Evolutionary conservation across 495 filamentous ascomycete species (phyloP).

Genomic region (Aspergillus leporis): DNA sequence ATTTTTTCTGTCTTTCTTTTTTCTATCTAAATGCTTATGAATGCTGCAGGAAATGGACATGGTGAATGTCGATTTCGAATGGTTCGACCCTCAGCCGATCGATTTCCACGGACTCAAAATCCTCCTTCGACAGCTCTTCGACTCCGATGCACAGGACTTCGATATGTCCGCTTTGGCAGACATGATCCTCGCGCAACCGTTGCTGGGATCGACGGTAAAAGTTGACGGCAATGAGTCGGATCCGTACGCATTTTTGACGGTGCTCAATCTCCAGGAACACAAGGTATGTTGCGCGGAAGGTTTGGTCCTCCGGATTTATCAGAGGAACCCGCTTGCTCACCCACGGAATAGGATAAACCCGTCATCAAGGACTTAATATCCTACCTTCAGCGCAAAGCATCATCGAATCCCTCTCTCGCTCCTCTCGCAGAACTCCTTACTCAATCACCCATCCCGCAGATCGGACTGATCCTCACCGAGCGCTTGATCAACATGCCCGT

Average conservation of each 20-base stretch:
- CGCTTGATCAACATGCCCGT: slow-evolving; percentile 93
- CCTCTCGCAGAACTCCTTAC: slow-evolving; percentile 56
- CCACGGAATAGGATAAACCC: slow-evolving; percentile 59
- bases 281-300: slow-evolving; percentile 35
- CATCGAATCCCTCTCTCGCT: slow-evolving; percentile 52
- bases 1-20: neutral
- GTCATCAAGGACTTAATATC: slow-evolving; percentile 65
- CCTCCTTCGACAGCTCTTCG: slow-evolving; percentile 90
- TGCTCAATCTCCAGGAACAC: slow-evolving; percentile 82
- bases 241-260: slow-evolving; percentile 91
- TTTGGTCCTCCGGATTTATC: no score
- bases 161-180: slow-evolving; percentile 84
- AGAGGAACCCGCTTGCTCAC: neutral
- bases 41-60: slow-evolving; percentile 73
- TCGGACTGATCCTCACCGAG: slow-evolving; percentile 88
- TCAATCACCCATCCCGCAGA: slow-evolving; percentile 50
- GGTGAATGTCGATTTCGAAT: slow-evolving; percentile 96
- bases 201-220: slow-evolving; percentile 92
- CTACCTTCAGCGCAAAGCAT: slow-evolving; percentile 68
- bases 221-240: slow-evolving; percentile 92
- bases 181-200: slow-evolving; percentile 83
- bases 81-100: slow-evolving; percentile 90
- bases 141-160: slow-evolving; percentile 79
- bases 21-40: neutral
- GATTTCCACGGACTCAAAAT: slow-evolving; percentile 96